phyloP scores from a whole-genome alignment of 495 filamentous ascomycete genomes.

The Poronia punctata region DNA sequence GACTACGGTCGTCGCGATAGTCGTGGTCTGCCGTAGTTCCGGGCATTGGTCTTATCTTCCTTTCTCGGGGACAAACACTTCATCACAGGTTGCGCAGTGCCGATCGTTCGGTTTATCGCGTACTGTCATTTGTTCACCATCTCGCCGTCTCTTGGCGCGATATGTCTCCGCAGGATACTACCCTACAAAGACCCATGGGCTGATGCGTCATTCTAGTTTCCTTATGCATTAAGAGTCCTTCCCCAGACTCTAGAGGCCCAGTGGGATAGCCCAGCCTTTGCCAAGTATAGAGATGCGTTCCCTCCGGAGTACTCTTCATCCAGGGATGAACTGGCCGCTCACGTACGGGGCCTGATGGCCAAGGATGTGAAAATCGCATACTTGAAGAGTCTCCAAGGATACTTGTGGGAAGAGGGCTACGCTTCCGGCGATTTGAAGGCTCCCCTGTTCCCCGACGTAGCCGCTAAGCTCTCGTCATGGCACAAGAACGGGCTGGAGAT shows the following conservation, averaged over 20 bases:
- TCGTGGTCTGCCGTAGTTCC: conserved; percentile 1
- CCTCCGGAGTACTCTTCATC: conserved; percentile 48
- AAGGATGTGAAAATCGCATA: conserved; percentile 61
- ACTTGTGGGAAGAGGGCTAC: conserved; percentile 64
- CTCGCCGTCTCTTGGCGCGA: not conserved
- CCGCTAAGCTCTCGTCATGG: conserved; percentile 49
- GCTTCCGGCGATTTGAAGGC: conserved; percentile 51
- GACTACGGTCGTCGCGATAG: not conserved
- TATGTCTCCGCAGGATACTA: not conserved
- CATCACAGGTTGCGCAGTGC: conserved; percentile 2
- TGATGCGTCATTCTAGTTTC: conserved; percentile 47
- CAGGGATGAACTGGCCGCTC: conserved; percentile 44
- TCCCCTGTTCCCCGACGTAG: conserved; percentile 63
- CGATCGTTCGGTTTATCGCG: not conserved
- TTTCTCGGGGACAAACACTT: conserved; percentile 1
- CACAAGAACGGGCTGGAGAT: conserved; percentile 36
- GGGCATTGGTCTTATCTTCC: not conserved
- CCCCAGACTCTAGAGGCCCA: conserved; percentile 48
- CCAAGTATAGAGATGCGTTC: conserved; percentile 54
- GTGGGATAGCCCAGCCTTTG: conserved; percentile 53
- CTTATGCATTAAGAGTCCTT: conserved; percentile 58
- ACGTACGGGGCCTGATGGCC: conserved; percentile 56
- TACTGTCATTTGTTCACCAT: conserved; percentile 2
- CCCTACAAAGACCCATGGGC: conserved; percentile 2
- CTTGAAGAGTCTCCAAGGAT: conserved; percentile 66